Evolutionary conservation across 192 early-diverging fungal genomes (phyloP), one percentile per base, ranked within the genome.

Genomic region (Chytriomyces sp.): DNA sequence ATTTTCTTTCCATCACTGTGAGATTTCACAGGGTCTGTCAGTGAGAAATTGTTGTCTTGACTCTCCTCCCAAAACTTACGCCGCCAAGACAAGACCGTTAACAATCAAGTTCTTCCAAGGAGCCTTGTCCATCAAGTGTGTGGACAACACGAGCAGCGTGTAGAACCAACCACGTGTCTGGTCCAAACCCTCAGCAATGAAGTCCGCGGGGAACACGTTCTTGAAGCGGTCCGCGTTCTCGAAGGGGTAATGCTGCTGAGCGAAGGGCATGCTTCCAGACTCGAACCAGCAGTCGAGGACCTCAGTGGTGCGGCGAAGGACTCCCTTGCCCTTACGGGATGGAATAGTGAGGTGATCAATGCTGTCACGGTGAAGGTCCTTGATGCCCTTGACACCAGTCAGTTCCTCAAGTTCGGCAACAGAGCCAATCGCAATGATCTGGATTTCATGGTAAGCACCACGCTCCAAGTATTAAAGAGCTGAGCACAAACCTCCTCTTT

Each of bases 141-240:
- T 97, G 36, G 96, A 97, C 65, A 99, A 84, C 4, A 99, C 98
- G 77, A 98, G 83, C 26, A 99, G 86, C 30, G 98, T 98, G 81
- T 99, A 99, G 91, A 99, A 99, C 98, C 98, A 99, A 54, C 98
- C 98, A 78, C 98, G 94, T 32, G 96, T 98, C 82, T 99, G 98
- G 80, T 99, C 98, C 49, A 99, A 80, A 72, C 98, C 98, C 81
- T 99, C 98, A n/a, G 96, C 93, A 76, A 99, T 96, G 81, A 99
- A 99, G 77, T 99, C 93, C 12, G 98, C 98, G 5, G 98, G 98
- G 92, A 99, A 99, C 14, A 88, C 88, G 22, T 76, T 72, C 70
- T 91, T 77, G 76, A 98, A 95, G 64, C 89, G 80, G 56, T 95
- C 92, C 84, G 92, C 82, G 84, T 98, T 98, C 81, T 99, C 96